Evolutionary conservation across 345 rosid species (phyloP), one percentile per base, ranked within the genome.

Genomic region (Salix caprea): DNA sequence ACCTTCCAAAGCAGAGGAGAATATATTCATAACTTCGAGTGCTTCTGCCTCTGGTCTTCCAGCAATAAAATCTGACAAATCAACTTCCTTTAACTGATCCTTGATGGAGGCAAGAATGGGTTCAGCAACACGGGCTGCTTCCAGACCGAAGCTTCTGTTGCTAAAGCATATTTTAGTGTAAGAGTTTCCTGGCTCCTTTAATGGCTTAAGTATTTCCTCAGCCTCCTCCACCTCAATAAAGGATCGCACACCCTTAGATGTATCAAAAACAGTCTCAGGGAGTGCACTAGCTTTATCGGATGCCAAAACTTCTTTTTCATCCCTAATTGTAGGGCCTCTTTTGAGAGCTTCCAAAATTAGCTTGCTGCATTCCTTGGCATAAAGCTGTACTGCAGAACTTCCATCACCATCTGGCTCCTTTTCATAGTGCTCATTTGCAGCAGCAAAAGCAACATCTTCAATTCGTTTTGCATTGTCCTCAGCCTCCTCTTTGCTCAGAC

Each of bases 351-450:
- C 94, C 85, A 93, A 80, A 76, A 95, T 85, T 67, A 80, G 92
- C 82, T 91, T 95, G 79, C 97, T 95, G 80, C 99, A 91, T 76
- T 95, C 93, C 82, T 86, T 93, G 67, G 99, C 97, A 82, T 95
- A 95, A 77, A 91, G 93, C 90, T 95, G 99, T 16, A 95, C 96
- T 37, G 99, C 97, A 56, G 93, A 89, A 75, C 94, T 86, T 44
- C 99, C 97, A 82, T 92, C 98, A 77, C 98, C 98, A 74, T 94
- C 98, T 52, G 97, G 98, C 79, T 94, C 94, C 69, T 86, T 89
- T 74, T 91, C 98, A 78, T 90, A 91, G 79, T 90, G 97, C 71
- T 86, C 88, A 77, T 86, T 83, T 15, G 97, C 92, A 40, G 83
- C 73, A 24, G 76, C 71, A 65, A 89, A 94, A 52, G 93, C 94